Evolutionary conservation across 2,329 filamentous ascomycete species (phyloP), one percentile per base, ranked within the genome.

Genomic region (Aspergillus awamori): DNA sequence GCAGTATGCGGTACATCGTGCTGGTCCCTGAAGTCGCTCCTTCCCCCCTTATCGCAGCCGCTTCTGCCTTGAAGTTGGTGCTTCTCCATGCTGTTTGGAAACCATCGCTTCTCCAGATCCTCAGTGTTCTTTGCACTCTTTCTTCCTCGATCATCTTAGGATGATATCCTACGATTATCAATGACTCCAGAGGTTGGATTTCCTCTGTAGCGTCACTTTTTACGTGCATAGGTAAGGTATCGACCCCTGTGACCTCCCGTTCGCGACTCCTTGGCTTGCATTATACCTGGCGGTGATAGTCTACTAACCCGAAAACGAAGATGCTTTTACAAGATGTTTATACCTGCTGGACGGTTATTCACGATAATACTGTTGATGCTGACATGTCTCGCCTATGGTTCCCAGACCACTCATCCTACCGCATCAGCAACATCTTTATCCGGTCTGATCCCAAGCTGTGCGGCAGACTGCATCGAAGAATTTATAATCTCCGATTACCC

Each of bases 401-500:
- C 69, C 41, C 61, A 59, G 28, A 52, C 63, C 26, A 49, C 62
- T 22, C 62, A 65, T 41, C 56, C 51, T 47, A 60, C 69, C 61
- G 60, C 61, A 53, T 63, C 68, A 6, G 59, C 67, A 13, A 58
- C 67, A 33, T 61, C 65, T 48, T 61, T 84, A 26, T 73, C 79
- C 41, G 69, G 74, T 57, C 76, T 80, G 55, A 74, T 88, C n/a
- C 86, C 87, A 6, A 63, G 74, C 13, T 91, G 89, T 70, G 87
- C 88, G 4, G 76, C 81, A 63, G 67, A 74, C 45, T 93, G 90
- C 72, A 81, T 92, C 67, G 70, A 81, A 63, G 83, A 82, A 8
- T 92, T 91, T 68, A 78, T 92, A 66, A 72, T 75, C n/a, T 77
- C 80, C 63, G 87, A 89, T 72, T 90, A 86, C 70, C 80, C 81